Evolutionary conservation across 2,329 filamentous ascomycete species (phyloP).

Genomic region (Penicillium digitatum): DNA sequence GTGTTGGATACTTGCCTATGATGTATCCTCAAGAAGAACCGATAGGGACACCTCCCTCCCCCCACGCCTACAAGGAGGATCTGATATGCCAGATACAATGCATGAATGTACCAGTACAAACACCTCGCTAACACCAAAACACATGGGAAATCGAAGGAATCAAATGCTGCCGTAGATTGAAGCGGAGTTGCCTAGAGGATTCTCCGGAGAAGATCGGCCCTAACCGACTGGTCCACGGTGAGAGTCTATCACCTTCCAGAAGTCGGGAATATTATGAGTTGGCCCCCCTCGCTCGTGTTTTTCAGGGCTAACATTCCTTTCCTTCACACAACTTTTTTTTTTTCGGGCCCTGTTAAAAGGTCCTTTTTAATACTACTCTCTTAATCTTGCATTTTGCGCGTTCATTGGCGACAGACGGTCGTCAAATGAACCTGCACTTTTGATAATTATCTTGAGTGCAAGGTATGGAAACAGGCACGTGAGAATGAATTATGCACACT

Average conservation of each 20-base stretch:
- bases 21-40: background rate
- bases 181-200: slow-evolving; percentile 16
- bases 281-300: slow-evolving; percentile 4
- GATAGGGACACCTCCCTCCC: background rate
- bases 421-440: slow-evolving; percentile 98
- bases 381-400: slow-evolving; percentile 55
- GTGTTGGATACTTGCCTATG: background rate
- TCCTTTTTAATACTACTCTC: slow-evolving; percentile 7
- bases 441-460: slow-evolving; percentile 57
- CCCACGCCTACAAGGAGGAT: background rate
- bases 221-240: slow-evolving; percentile 17
- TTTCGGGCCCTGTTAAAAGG: slow-evolving; percentile 5
- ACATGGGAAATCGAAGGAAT: background rate
- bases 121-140: background rate
- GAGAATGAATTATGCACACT: background rate
- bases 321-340: background rate
- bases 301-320: slow-evolving; percentile 11
- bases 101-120: background rate
- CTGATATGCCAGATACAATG: background rate
- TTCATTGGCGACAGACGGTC: slow-evolving; percentile 78
- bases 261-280: slow-evolving; percentile 9
- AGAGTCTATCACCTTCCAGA: slow-evolving; percentile 27
- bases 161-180: background rate
- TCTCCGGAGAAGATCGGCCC: slow-evolving; percentile 28
- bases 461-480: slow-evolving; percentile 51